Base-by-base conservation (phyloP, 2,329 filamentous ascomycete species). In the Fusarium oxysporum region DNA sequence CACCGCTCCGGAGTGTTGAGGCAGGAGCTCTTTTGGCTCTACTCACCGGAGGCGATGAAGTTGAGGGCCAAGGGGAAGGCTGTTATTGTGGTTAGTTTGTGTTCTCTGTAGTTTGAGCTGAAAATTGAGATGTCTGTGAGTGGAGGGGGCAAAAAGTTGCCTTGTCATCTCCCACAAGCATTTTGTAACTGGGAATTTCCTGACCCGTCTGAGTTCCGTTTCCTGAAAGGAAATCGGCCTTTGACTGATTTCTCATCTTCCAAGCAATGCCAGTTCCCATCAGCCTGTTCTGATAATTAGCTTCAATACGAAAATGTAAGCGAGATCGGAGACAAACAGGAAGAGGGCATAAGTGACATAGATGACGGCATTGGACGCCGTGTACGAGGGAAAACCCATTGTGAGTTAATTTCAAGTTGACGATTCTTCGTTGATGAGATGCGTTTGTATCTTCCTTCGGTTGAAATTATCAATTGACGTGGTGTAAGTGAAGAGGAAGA, bases 11-110 rank as follows among this genome's bases (percentile, higher is more conserved):
- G 82, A 84, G 85, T 53, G 59, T 38, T 41, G 58, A 54, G 58
- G 63, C 45, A 32, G 62, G 70, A 74, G 69, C 66, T 71, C 12
- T 30, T 28, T 79, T 80, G 81, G 77, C 81, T 82, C 82, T 83
- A 96, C 93, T 96, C 91, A 96, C 93, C 93, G 86, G 93, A 94
- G 82, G 93, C 93, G 85, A 96, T 93, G 86, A 96, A 96, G 85
- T 96, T 96, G 80, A 96, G 87, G 82, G 93, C 93, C 83, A 96
- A 85, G 77, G 93, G 93, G 74, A 94, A 85, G 74, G 92, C 93
- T 96, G 78, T 53, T 68, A 76, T 10, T 71, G 16, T 56, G 68
- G 79, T 85, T 75, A 85, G 82, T 75, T 32, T 13, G 5, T 33
- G 33, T 23, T 50, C 32, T 28, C 40, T 23, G 38, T 19, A 25